Evolutionary conservation across 164 flowering plant genomes (phyloP).

Genomic region (Houttuynia cordata): DNA sequence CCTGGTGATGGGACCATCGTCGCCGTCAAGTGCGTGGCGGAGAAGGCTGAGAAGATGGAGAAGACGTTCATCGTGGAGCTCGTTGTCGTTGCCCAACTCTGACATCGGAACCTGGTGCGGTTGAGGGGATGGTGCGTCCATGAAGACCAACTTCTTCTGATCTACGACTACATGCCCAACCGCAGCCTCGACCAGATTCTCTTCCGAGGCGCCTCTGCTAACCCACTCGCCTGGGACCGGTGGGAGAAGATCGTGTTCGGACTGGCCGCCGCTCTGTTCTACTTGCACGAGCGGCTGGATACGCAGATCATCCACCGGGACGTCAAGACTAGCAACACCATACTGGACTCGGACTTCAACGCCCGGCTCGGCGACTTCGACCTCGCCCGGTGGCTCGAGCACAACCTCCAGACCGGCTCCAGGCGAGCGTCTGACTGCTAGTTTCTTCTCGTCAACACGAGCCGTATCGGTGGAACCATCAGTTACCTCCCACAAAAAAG

Average conservation of each 20-base stretch:
- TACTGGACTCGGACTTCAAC: constrained; percentile 75
- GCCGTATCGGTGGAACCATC: constrained; percentile 82
- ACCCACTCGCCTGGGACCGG: constrained; percentile 42
- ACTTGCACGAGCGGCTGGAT: constrained; percentile 86
- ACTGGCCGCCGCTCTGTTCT: constrained; percentile 66
- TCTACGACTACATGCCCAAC: constrained; percentile 92
- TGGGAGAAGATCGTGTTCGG: constrained; percentile 51
- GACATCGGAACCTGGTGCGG: constrained; percentile 83
- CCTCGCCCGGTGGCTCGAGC: constrained; percentile 87
- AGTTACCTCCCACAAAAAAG: constrained; percentile 91
- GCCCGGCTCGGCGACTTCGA: constrained; percentile 93
- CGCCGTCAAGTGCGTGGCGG: constrained; percentile 81
- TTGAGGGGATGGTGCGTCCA: constrained; percentile 89
- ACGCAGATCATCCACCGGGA: constrained; percentile 90
- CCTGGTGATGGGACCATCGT: constrained; percentile 85
- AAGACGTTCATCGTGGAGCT: constrained; percentile 82
- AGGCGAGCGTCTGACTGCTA: constrained; percentile 15
- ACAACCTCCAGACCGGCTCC: constrained; percentile 30
- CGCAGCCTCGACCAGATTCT: constrained; percentile 77
- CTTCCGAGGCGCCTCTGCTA: constrained; percentile 20
- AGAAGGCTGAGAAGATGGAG: constrained; percentile 64
- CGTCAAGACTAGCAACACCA: constrained; percentile 87
- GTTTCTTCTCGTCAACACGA: constrained; percentile 64
- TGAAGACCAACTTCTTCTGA: constrained; percentile 60
- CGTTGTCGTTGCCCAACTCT: constrained; percentile 79